A percentile compares a stretch with the other conserved stretches of the same genome.
Conservation (phyloP, 306 rosid species). For the Vicia villosa region DNA sequence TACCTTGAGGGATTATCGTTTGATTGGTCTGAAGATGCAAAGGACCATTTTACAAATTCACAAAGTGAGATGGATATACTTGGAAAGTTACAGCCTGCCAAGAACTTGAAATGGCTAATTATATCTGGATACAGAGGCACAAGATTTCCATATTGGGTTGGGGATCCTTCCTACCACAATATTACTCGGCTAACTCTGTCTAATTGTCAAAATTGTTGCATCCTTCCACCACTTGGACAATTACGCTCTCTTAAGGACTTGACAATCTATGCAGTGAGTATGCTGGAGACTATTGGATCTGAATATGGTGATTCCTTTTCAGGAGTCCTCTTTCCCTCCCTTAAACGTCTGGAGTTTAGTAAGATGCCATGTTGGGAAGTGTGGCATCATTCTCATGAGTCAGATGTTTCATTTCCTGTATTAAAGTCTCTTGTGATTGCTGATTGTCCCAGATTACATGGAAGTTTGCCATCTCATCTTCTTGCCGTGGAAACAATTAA, state of each 20-base stretch:
- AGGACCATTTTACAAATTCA: neutral
- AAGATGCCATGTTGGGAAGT: neutral
- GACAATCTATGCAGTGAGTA: neutral
- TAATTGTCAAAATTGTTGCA: neutral
- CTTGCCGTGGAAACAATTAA: neutral
- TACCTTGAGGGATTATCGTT: neutral
- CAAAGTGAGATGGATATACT: neutral
- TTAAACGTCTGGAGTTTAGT: neutral
- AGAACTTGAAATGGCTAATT: neutral
- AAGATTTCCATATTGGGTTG: neutral
- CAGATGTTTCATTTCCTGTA: neutral
- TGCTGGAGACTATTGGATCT: neutral
- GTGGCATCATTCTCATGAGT: neutral
- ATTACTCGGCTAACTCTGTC: neutral
- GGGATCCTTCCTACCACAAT: neutral
- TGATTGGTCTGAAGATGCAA: neutral
- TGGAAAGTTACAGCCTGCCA: neutral
- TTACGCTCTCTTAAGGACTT: neutral
- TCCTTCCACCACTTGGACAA: constrained; percentile 1
- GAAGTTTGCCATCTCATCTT: neutral
- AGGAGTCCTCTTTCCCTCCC: neutral
- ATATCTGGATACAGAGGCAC: neutral
- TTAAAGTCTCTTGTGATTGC: neutral
- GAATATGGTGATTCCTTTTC: neutral
- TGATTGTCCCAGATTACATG: neutral